These are phyloP conservation scores for Dissophora globulifera DNA, from an alignment of 192 early-diverging fungal genomes.

Conservation along the genomic window DNA sequence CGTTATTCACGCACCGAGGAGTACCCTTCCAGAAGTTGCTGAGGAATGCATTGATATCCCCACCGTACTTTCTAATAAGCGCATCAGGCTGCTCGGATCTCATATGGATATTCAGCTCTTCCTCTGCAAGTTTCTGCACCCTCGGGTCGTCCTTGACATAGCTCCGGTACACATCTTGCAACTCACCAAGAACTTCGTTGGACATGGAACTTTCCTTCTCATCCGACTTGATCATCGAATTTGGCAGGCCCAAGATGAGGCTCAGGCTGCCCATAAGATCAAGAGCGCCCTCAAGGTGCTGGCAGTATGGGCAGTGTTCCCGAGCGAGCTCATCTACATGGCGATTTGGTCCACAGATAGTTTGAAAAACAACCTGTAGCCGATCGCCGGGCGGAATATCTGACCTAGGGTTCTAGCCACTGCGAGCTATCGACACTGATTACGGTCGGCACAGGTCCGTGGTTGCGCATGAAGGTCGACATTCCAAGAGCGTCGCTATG, in stretches of 20 bases:
- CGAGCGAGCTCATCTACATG: slow-evolving; percentile 16
- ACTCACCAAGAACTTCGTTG: neutral
- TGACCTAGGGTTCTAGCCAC: slow-evolving; percentile 33
- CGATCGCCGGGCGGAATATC: slow-evolving; percentile 20
- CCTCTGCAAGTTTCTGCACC: slow-evolving; percentile 9
- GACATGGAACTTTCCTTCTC: slow-evolving; percentile 15
- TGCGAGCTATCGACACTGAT: slow-evolving; percentile 37
- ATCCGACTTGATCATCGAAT: slow-evolving; percentile 21
- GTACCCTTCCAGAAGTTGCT: slow-evolving; percentile 13
- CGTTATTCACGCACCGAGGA: slow-evolving; percentile 22
- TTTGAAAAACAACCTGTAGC: slow-evolving; percentile 24
- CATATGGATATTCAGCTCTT: slow-evolving; percentile 10
- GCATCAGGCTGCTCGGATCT: neutral
- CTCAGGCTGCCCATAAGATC: neutral
- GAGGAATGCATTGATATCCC: neutral
- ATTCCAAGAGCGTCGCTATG: slow-evolving; percentile 37
- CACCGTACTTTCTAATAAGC: slow-evolving; percentile 19
- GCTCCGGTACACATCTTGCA: neutral
- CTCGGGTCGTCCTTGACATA: slow-evolving; percentile 7
- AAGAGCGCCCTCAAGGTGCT: neutral
- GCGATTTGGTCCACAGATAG: slow-evolving; percentile 11
- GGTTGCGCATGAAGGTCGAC: slow-evolving; percentile 37
- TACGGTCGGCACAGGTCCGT: slow-evolving; percentile 17
- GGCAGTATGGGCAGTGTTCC: slow-evolving; percentile 17
- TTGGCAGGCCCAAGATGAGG: slow-evolving; percentile 12